Evolutionary conservation across 805 yeast genomes (phyloP).

Genomic region (Candida mattraensis): DNA sequence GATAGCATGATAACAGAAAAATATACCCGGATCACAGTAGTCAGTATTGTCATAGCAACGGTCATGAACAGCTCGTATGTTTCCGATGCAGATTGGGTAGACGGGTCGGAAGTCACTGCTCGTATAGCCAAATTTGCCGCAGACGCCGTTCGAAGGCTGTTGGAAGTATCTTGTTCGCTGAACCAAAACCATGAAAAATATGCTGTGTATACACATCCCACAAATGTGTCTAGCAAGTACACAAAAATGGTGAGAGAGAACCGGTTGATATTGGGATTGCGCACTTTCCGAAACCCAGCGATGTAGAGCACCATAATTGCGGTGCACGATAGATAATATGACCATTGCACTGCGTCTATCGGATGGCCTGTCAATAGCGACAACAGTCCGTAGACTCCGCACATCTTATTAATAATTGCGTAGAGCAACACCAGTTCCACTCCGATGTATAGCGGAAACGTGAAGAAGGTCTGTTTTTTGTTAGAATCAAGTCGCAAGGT

Average conservation of each 20-base stretch:
- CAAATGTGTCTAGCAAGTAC: conserved; percentile 65
- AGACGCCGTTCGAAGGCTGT: neutral
- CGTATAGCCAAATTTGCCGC: conserved; percentile 5
- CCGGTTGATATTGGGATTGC: conserved; percentile 56
- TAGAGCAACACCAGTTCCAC: conserved; percentile 78
- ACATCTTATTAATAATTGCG: conserved; percentile 81
- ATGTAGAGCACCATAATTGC: conserved; percentile 63
- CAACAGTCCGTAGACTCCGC: conserved; percentile 83
- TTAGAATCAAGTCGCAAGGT: too few relatives aligned
- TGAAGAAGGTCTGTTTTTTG: too few relatives aligned
- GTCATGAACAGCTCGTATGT: conserved; percentile 58
- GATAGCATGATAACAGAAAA: conserved; percentile 59
- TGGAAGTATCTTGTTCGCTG: conserved; percentile 20
- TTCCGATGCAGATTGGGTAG: conserved; percentile 65
- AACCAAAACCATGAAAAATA: conserved; percentile 82
- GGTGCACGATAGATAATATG: conserved; percentile 67
- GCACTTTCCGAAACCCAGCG: conserved; percentile 52
- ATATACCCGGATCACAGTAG: conserved; percentile 54
- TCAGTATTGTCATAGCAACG: conserved; percentile 46
- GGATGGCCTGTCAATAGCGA: conserved; percentile 91
- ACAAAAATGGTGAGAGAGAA: conserved; percentile 62
- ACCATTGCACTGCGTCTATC: conserved; percentile 77
- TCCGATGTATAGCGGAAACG: conserved; percentile 80
- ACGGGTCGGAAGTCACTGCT: conserved; percentile 15
- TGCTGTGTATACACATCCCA: conserved; percentile 66